Conservation (phyloP, 1,284 basidiomycete genomes). For the Laetiporus sulphureus region DNA sequence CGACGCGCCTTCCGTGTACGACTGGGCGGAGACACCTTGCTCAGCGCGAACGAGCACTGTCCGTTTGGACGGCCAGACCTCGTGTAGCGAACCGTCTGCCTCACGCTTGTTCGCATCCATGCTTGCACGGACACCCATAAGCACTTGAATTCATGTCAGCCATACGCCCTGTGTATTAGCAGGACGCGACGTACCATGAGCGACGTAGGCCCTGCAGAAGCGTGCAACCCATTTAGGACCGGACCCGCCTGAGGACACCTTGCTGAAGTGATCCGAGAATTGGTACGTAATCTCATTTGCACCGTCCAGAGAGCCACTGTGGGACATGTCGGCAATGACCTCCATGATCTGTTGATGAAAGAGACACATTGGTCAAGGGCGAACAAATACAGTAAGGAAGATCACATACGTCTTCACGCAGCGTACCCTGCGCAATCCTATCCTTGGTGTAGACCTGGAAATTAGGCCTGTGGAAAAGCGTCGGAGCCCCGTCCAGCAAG, state of each 20-base stretch:
- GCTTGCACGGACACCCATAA: conserved; percentile 9
- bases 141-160: conserved; percentile 2
- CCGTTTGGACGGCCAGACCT: conserved; percentile 6
- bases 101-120: not conserved
- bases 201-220: conserved; percentile 10
- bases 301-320: conserved; percentile 6
- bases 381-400: not conserved
- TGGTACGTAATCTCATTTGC: conserved; percentile 5
- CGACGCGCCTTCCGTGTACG: conserved; percentile 1
- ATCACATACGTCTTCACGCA: conserved; percentile 1
- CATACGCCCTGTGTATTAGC: too few species aligned
- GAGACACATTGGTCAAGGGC: not conserved
- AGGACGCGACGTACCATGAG: conserved; percentile 6
- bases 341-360: conserved; percentile 6
- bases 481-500: conserved; percentile 11
- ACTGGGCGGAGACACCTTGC: not conserved
- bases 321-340: conserved; percentile 7
- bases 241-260: not conserved
- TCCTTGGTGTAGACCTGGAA: conserved; percentile 1
- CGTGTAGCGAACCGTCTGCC: conserved; percentile 1
- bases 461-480: conserved; percentile 3
- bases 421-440: conserved; percentile 3
- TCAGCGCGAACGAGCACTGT: conserved; percentile 7
- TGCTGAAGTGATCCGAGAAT: conserved; percentile 7
- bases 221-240: conserved; percentile 7